Base-by-base conservation (phyloP, 2,329 filamentous ascomycete genomes). In the Fusarium mundagurra region DNA sequence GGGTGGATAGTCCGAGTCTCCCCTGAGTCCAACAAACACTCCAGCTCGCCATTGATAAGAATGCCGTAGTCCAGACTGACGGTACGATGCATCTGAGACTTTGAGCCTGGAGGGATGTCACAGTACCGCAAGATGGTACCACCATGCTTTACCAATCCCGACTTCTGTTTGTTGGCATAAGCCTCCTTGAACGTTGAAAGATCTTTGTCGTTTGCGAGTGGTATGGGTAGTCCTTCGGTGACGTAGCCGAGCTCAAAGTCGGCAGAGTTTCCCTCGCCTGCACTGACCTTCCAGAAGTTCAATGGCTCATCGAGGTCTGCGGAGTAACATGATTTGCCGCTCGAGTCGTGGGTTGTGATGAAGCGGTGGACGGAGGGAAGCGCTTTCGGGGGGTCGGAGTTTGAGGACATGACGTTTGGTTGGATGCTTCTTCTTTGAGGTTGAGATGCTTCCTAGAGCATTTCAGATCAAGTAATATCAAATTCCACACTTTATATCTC, bases 71-170 rank as follows among this genome's bases (percentile, higher is more conserved):
- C 65, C 13, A 60, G 53, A 31, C 69, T 71, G 24, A 69, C 65
- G 24, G 69, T 66, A n/a, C 69, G 65, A 29, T 71, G 65, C 65
- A 71, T 69, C 27, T 61, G 60, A 0, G 68, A 64, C 18, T 27
- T 43, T 27, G 45, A 24, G 11, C 33, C 38, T 14, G 68, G 65
- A 10, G 68, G 51, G 8, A 61, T 51, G 8, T 71, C 64, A 27
- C 55, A 55, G 11, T 63, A 70, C 17, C 67, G 22, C 14, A 70
- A 16, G 9, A 70, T 50, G 6, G 41, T 59, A 7, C 67, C 67
- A 20, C 64, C 67, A 9, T 57, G 8, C 8, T 57, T 57, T 8
- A 57, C 38, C 0, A 43, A 3, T 9, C 53, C 53, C 4, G 53
- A 57, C 8, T 31, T 57, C 27, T 57, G 3, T 33, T 43, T 57